Evolutionary conservation across 2,329 filamentous ascomycete species (phyloP).

Genomic region (Lachnellula subtilissima): DNA sequence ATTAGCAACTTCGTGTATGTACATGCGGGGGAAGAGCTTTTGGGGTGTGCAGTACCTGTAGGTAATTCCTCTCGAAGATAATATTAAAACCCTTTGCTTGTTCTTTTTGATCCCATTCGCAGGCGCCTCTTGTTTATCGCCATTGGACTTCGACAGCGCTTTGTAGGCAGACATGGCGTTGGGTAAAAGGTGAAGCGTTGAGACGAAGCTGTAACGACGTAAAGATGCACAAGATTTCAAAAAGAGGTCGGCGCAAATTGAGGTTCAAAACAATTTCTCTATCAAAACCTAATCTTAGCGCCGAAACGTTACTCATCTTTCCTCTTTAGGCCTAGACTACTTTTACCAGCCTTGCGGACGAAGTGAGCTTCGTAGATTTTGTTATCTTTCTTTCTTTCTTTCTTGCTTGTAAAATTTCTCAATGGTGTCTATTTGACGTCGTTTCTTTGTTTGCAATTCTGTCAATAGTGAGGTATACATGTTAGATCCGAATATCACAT

Average conservation of each 20-base stretch:
- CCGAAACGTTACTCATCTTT: conserved; percentile 1
- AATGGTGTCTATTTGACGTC: too few relatives aligned
- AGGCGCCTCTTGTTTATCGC: conserved; percentile 45
- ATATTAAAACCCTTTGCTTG: conserved; percentile 76
- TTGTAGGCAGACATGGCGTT: conserved; percentile 69
- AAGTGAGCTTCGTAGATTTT: not conserved
- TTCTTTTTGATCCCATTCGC: conserved; percentile 52
- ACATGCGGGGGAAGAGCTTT: not conserved
- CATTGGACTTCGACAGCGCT: conserved; percentile 58
- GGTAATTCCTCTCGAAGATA: conserved; percentile 89
- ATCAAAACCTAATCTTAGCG: conserved; percentile 23
- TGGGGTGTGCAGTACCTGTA: conserved; percentile 53
- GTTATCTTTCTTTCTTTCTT: not conserved
- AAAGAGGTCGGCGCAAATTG: conserved; percentile 20
- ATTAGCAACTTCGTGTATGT: not conserved
- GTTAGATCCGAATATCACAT: too few relatives aligned
- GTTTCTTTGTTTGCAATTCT: too few relatives aligned
- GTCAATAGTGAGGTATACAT: too few relatives aligned
- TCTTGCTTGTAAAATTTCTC: not conserved
- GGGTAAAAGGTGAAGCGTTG: conserved; percentile 3
- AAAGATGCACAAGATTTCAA: not conserved
- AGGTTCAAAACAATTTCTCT: not conserved
- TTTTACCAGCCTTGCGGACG: not conserved
- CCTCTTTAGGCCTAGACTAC: not conserved
- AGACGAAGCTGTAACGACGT: not conserved